Conservation (phyloP, 805 yeast genomes). For the Candida chilensis region DNA sequence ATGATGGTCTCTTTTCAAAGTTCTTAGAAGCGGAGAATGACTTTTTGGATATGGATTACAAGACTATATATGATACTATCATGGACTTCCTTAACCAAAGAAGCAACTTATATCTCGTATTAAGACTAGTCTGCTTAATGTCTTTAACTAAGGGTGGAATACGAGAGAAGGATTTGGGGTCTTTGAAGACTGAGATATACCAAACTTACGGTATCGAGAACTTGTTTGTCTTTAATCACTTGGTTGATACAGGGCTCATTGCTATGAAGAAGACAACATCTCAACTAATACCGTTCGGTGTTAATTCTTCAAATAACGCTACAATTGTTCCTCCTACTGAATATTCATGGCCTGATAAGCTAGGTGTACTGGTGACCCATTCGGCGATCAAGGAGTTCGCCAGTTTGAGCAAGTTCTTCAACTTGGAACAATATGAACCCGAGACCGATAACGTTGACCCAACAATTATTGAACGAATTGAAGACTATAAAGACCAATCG, state of each 20-base stretch:
- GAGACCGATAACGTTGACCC: conserved; percentile 17
- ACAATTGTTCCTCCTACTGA: conserved; percentile 1
- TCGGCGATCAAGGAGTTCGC: conserved; percentile 21
- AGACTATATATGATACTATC: conserved; percentile 14
- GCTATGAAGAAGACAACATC: conserved; percentile 13
- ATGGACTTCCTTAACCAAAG: conserved; percentile 27
- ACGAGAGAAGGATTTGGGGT: conserved; percentile 50
- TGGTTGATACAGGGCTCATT: conserved; percentile 40
- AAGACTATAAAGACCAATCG: conserved; percentile 37
- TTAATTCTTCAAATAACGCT: conserved; percentile 2
- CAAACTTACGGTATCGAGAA: conserved; percentile 58
- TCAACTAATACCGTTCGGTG: conserved; percentile 1
- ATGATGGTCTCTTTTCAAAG: conserved; percentile 22
- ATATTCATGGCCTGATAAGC: conserved; percentile 1
- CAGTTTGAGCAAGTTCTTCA: conserved; percentile 27
- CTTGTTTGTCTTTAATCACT: conserved; percentile 33
- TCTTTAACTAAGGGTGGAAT: conserved; percentile 64
- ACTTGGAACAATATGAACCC: conserved; percentile 31
- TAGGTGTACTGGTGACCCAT: conserved; percentile 12
- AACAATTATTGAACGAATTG: no score
- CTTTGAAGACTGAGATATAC: conserved; percentile 43
- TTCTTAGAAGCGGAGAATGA: conserved; percentile 63
- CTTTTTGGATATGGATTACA: conserved; percentile 37
- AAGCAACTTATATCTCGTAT: no score
- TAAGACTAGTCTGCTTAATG: conserved; percentile 48